Evolutionary conservation across 306 rosid species (phyloP).

Genomic region (Cucumis melo): DNA sequence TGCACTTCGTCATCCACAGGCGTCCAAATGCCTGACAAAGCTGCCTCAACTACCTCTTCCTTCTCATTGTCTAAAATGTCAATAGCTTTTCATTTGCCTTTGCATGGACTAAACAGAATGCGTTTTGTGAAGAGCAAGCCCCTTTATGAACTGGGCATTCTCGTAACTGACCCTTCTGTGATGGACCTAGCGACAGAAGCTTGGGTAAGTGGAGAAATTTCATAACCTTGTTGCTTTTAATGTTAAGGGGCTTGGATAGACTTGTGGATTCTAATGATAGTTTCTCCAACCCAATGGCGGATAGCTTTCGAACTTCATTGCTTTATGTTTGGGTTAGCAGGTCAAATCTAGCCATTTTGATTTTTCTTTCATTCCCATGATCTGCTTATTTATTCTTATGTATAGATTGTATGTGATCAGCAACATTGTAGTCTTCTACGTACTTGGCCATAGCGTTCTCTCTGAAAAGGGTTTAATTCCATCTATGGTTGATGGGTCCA

Average conservation of each 20-base stretch:
- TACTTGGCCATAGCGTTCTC: neutral
- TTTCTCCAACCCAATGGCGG: slow-evolving; percentile 36
- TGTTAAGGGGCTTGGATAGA: slow-evolving; percentile 23
- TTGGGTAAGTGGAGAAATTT: slow-evolving; percentile 13
- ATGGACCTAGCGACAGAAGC: slow-evolving; percentile 16
- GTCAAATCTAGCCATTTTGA: neutral
- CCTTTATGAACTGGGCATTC: slow-evolving; percentile 35
- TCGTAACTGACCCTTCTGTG: slow-evolving; percentile 9
- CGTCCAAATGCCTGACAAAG: slow-evolving; percentile 30
- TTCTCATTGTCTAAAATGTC: slow-evolving; percentile 23
- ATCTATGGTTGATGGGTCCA: neutral
- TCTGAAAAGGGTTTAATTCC: neutral
- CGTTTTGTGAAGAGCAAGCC: slow-evolving; percentile 26
- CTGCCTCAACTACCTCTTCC: slow-evolving; percentile 30
- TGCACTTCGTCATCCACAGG: slow-evolving; percentile 37
- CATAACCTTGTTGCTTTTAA: slow-evolving; percentile 7
- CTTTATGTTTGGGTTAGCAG: slow-evolving; percentile 20
- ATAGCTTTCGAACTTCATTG: slow-evolving; percentile 34
- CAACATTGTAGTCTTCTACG: neutral
- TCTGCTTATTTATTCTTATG: neutral
- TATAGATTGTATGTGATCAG: neutral
- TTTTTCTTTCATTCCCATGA: neutral
- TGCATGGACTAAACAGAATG: slow-evolving; percentile 31
- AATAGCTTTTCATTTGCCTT: slow-evolving; percentile 25
- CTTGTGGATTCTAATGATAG: slow-evolving; percentile 27